A percentile compares a stretch with the other conserved stretches of the same genome.
Conservation (phyloP, 176 grass and related monocot species). For the Oryza nivara region DNA sequence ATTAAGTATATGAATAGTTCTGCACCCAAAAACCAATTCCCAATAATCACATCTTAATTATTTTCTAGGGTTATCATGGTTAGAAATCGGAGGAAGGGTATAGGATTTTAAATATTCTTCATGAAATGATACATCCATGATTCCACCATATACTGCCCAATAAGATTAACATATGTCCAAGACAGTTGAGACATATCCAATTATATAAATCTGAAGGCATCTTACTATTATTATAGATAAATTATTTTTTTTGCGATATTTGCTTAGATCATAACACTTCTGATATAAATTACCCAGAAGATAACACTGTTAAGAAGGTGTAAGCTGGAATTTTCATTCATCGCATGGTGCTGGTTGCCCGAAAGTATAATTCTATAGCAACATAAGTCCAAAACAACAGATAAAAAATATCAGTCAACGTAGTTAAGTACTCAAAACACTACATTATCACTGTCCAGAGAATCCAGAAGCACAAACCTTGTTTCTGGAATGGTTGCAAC, state of each 20-base stretch:
- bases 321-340: constrained; percentile 13
- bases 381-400: neutral
- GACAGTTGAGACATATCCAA: constrained; percentile 5
- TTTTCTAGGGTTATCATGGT: neutral
- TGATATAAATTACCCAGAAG: constrained; percentile 28
- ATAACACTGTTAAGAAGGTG: neutral
- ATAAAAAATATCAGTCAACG: constrained; percentile 16
- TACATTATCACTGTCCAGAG: constrained; percentile 16
- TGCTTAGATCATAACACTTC: constrained; percentile 11
- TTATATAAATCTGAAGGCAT: neutral
- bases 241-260: neutral
- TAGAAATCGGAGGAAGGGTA: neutral
- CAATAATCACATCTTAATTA: too few relatives aligned
- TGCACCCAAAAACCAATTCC: too few relatives aligned
- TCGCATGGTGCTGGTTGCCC: neutral
- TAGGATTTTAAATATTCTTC: neutral
- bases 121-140: neutral
- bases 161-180: neutral
- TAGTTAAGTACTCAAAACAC: neutral
- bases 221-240: constrained; percentile 11
- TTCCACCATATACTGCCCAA: neutral
- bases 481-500: constrained; percentile 38
- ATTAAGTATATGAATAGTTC: neutral
- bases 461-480: constrained; percentile 52
- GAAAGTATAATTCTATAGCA: neutral